Percentiles rank a stretch among this genome's conserved stretches.
phyloP scores from a whole-genome alignment of 1,139 yeast species.

The Pneumocystis murina region DNA sequence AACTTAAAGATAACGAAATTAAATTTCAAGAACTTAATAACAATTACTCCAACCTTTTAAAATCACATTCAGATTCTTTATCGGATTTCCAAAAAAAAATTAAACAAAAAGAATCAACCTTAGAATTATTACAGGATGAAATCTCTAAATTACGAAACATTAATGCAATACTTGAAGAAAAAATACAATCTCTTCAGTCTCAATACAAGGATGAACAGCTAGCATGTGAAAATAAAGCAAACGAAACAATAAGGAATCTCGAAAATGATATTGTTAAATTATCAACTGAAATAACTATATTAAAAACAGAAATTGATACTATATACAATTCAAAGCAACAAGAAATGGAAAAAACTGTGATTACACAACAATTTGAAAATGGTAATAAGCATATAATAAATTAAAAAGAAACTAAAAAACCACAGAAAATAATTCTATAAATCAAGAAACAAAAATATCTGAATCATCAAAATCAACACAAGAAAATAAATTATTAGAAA shows the following conservation, averaged over 20 bases:
- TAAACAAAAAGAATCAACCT: neutral
- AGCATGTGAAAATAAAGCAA: conserved; percentile 4
- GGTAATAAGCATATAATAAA: neutral
- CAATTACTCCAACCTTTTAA: neutral
- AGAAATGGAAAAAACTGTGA: conserved; percentile 1
- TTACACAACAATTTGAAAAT: neutral
- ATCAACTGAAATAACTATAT: conserved; percentile 2
- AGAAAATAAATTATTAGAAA: neutral
- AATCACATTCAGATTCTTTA: neutral
- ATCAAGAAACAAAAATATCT: neutral
- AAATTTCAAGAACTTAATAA: neutral
- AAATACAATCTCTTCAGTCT: neutral
- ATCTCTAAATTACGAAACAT: neutral
- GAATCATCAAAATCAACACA: neutral
- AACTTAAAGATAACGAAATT: neutral
- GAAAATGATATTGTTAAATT: conserved; percentile 5
- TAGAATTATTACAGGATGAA: neutral
- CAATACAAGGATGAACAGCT: neutral
- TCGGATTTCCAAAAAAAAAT: neutral
- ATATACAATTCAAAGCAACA: conserved; percentile 3
- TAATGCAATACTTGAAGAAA: neutral
- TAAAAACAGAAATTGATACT: conserved; percentile 5
- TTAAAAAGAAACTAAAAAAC: neutral
- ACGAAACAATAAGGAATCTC: neutral
- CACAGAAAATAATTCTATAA: neutral